Evolutionary conservation across 495 filamentous ascomycete species (phyloP).

Genomic region (Xylaria acuta): DNA sequence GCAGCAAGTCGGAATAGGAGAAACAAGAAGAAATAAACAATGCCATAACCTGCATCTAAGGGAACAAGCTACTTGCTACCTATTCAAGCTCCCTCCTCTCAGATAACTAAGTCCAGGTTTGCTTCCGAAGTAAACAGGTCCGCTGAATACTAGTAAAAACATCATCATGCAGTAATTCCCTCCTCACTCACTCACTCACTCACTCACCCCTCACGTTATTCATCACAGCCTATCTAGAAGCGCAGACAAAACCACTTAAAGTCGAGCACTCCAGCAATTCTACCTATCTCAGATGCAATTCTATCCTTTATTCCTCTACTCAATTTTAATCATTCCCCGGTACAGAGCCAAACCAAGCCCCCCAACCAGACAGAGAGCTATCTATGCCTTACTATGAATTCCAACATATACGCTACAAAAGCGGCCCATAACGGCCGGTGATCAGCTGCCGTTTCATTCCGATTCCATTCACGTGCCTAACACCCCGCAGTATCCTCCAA

Average conservation of each 20-base stretch:
- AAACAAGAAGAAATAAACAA: not conserved
- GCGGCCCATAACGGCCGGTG: not conserved
- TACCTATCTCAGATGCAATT: not conserved
- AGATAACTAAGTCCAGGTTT: not conserved
- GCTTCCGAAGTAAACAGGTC: not conserved
- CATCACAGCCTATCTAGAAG: too few species aligned
- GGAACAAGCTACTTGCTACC: not conserved
- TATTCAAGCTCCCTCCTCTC: not conserved
- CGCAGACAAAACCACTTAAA: not conserved
- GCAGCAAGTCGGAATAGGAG: not conserved
- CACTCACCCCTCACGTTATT: not conserved
- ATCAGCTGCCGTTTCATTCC: too few species aligned
- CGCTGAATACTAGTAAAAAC: not conserved
- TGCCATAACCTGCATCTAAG: not conserved
- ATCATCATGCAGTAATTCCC: not conserved
- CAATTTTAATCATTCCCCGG: not conserved
- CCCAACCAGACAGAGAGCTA: not conserved
- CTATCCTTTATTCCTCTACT: not conserved
- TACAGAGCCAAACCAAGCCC: not conserved
- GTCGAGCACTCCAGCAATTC: not conserved
- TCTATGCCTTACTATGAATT: constrained; percentile 7
- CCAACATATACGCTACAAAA: not conserved
- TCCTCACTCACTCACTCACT: not conserved
- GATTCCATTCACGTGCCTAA: too few species aligned
- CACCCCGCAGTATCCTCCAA: not conserved